Evolutionary conservation across 1,284 basidiomycete species (phyloP).

Genomic region (Papiliotrema nemorosa): DNA sequence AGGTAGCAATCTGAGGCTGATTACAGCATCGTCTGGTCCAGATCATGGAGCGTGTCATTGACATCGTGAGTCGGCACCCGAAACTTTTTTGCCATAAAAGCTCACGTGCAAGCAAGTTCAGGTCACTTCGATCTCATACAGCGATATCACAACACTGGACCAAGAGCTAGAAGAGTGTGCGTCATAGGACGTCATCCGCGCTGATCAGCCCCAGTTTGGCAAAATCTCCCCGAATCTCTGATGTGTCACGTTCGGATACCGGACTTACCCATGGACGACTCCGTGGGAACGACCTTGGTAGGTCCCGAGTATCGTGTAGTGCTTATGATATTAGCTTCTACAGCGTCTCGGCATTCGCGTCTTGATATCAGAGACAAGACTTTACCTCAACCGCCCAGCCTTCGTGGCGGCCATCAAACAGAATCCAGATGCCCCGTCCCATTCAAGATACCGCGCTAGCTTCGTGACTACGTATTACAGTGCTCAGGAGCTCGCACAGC

Average conservation of each 20-base stretch:
- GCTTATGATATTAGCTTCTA: slow-evolving; percentile 22
- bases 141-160: slow-evolving; percentile 28
- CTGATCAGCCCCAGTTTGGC: slow-evolving; percentile 28
- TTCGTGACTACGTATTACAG: slow-evolving; percentile 38
- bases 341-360: slow-evolving; percentile 46
- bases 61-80: slow-evolving; percentile 28
- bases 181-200: neutral
- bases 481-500: slow-evolving; percentile 45
- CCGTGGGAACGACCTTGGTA: slow-evolving; percentile 38
- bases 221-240: slow-evolving; percentile 34
- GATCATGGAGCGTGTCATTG: slow-evolving; percentile 45
- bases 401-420: slow-evolving; percentile 43
- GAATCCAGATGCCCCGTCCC: slow-evolving; percentile 31
- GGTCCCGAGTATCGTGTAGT: neutral
- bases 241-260: slow-evolving; percentile 33
- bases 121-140: slow-evolving; percentile 29
- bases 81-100: neutral
- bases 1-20: too few relatives aligned
- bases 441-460: slow-evolving; percentile 29
- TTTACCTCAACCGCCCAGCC: slow-evolving; percentile 43
- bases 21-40: slow-evolving; percentile 38
- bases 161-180: slow-evolving; percentile 38
- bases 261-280: slow-evolving; percentile 35
- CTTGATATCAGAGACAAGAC: slow-evolving; percentile 38
- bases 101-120: slow-evolving; percentile 39